Percentiles rank a stretch among this genome's conserved stretches.
Evolutionary conservation across 1,284 basidiomycete species (phyloP).

Genomic region (Golubevia sp.): DNA sequence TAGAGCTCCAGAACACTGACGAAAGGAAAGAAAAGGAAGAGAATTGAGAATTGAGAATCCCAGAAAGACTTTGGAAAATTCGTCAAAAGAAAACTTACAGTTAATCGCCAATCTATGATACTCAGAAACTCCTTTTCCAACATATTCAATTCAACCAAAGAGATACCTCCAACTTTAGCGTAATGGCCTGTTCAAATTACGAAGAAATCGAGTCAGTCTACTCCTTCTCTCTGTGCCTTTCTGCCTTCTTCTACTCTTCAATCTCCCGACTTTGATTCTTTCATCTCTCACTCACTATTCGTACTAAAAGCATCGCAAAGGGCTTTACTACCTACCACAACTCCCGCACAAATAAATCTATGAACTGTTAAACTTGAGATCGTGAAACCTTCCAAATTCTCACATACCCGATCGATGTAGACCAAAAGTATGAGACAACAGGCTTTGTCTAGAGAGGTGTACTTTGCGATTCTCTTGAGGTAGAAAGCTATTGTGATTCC

Average conservation of each 20-base stretch:
- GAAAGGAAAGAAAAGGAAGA: not conserved
- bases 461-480: slow-evolving; percentile 53
- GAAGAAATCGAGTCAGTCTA: too few relatives aligned
- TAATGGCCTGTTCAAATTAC: slow-evolving; percentile 35
- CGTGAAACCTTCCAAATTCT: slow-evolving; percentile 51
- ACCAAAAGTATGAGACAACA: slow-evolving; percentile 55
- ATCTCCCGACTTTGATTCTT: too few relatives aligned
- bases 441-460: slow-evolving; percentile 56
- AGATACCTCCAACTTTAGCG: slow-evolving; percentile 56
- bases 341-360: slow-evolving; percentile 55
- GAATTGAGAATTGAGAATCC: too few relatives aligned
- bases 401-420: slow-evolving; percentile 59
- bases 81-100: slow-evolving; percentile 11
- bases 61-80: too few relatives aligned
- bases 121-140: slow-evolving; percentile 59
- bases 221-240: too few relatives aligned
- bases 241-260: too few relatives aligned
- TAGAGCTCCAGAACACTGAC: slow-evolving; percentile 28
- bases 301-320: slow-evolving; percentile 60
- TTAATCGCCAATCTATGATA: slow-evolving; percentile 57
- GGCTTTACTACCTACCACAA: slow-evolving; percentile 56
- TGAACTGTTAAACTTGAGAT: slow-evolving; percentile 59
- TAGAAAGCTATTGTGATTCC: slow-evolving; percentile 51
- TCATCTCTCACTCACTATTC: slow-evolving; percentile 41
- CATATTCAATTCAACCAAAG: slow-evolving; percentile 55